Evolutionary conservation across 139 green algal genomes (phyloP).

Genomic region (Volvox reticuliferus): DNA sequence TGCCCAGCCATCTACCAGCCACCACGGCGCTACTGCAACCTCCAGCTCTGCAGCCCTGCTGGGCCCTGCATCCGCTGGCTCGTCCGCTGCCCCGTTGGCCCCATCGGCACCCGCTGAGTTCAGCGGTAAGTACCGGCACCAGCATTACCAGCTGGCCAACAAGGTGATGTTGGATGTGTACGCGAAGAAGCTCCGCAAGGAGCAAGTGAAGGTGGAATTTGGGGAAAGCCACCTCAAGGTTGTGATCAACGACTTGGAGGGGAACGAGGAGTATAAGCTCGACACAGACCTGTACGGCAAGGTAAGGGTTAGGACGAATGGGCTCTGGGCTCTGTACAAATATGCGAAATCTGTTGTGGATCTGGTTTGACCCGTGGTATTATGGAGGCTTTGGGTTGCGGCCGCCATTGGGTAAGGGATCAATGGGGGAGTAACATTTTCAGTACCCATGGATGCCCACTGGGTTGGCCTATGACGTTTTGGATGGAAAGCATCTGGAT

Average conservation of each 20-base stretch:
- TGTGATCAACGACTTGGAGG: constrained; percentile 45
- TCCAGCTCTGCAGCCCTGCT: not conserved
- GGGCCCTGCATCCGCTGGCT: constrained; percentile 7
- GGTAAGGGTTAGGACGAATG: constrained; percentile 29
- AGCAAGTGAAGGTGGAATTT: constrained; percentile 66
- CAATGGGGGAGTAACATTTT: too few species aligned
- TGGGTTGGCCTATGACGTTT: too few species aligned
- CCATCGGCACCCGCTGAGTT: constrained; percentile 1
- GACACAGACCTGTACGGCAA: constrained; percentile 72
- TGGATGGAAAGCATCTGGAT: too few species aligned
- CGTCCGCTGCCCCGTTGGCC: constrained; percentile 2
- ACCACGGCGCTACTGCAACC: not conserved
- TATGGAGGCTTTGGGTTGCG: too few species aligned
- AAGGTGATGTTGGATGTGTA: constrained; percentile 84
- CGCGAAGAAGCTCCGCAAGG: constrained; percentile 82
- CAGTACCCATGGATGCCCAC: too few species aligned
- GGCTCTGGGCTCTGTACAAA: too few species aligned
- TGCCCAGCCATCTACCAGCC: not conserved
- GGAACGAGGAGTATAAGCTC: constrained; percentile 71
- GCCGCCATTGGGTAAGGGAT: too few species aligned
- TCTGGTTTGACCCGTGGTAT: too few species aligned
- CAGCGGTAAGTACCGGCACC: constrained; percentile 73
- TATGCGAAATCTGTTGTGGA: too few species aligned
- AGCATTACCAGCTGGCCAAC: constrained; percentile 85
- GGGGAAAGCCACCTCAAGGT: constrained; percentile 52